A percentile compares a stretch with the other conserved stretches of the same genome.
Evolutionary conservation across 2,329 filamentous ascomycete species (phyloP).

Genomic region (Aspergillus fructus): DNA sequence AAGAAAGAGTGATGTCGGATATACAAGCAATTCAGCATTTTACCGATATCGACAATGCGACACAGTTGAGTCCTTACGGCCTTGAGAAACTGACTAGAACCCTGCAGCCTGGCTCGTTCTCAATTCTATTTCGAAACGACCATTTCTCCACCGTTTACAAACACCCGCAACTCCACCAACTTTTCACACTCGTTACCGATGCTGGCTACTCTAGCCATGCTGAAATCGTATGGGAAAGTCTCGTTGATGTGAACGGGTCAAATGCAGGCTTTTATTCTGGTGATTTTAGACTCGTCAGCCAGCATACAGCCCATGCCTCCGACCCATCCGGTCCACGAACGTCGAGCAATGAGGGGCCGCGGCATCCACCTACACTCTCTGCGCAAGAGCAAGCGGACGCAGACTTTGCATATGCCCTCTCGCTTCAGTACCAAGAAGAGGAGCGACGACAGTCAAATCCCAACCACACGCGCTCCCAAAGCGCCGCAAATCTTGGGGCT

Average conservation of each 20-base stretch:
- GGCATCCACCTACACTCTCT: constrained; percentile 21
- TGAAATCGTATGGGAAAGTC: constrained; percentile 93
- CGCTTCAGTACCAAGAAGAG: constrained; percentile 91
- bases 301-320: constrained; percentile 38
- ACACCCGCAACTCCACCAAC: constrained; percentile 71
- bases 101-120: constrained; percentile 74
- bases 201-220: constrained; percentile 84
- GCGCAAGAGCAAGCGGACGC: constrained; percentile 66
- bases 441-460: constrained; percentile 59
- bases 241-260: constrained; percentile 84
- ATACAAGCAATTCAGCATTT: constrained; percentile 82
- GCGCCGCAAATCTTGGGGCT: constrained; percentile 19
- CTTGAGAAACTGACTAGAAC: constrained; percentile 70
- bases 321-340: constrained; percentile 28
- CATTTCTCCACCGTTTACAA: constrained; percentile 95
- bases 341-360: constrained; percentile 26
- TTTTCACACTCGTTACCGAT: constrained; percentile 87
- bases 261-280: constrained; percentile 82
- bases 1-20: constrained; percentile 79
- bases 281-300: constrained; percentile 83
- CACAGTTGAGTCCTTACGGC: constrained; percentile 81
- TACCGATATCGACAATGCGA: constrained; percentile 69
- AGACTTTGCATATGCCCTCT: constrained; percentile 83
- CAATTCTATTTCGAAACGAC: constrained; percentile 94
- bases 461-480: constrained; percentile 21